Evolutionary conservation across 352 stramenopile species (phyloP).

Genomic region (Pythium dissimile): DNA sequence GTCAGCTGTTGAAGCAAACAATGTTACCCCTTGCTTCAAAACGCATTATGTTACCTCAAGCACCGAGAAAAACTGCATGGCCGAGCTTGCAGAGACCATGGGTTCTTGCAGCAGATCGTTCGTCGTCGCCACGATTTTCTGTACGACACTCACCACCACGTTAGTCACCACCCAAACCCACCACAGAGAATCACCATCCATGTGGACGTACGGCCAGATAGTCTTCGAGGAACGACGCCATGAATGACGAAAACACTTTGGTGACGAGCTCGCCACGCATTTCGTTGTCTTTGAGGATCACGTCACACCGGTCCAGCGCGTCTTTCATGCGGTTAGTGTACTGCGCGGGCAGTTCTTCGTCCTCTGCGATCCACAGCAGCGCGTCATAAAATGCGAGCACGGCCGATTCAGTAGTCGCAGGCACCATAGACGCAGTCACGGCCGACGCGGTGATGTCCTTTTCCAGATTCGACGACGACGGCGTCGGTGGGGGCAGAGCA

Average conservation of each 20-base stretch:
- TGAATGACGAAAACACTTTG: slow-evolving; percentile 63
- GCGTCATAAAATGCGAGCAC: slow-evolving; percentile 46
- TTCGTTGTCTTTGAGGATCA: slow-evolving; percentile 68
- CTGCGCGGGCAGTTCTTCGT: slow-evolving; percentile 31
- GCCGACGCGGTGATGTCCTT: slow-evolving; percentile 30
- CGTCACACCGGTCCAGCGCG: slow-evolving; percentile 44
- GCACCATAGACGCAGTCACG: neutral
- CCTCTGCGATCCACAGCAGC: slow-evolving; percentile 43
- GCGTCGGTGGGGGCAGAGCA: slow-evolving; percentile 5
- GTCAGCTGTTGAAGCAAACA: too few species aligned
- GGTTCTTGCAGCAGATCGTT: slow-evolving; percentile 70
- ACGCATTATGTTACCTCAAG: slow-evolving; percentile 67
- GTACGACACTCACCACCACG: neutral
- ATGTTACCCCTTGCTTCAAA: too few species aligned
- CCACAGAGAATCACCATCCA: neutral
- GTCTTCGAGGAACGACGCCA: slow-evolving; percentile 55
- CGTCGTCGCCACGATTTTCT: slow-evolving; percentile 55
- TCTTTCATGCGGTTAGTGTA: slow-evolving; percentile 43
- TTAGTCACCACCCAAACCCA: neutral
- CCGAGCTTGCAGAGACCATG: slow-evolving; percentile 51
- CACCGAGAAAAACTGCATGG: slow-evolving; percentile 61
- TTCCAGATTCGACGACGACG: slow-evolving; percentile 48
- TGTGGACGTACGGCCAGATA: slow-evolving; percentile 45
- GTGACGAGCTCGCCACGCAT: slow-evolving; percentile 62
- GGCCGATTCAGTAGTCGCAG: slow-evolving; percentile 28